Percentiles rank a stretch among this genome's conserved stretches.
Evolutionary conservation across 2,329 filamentous ascomycete genomes (phyloP).

Genomic region (Exserohilum rostratum): DNA sequence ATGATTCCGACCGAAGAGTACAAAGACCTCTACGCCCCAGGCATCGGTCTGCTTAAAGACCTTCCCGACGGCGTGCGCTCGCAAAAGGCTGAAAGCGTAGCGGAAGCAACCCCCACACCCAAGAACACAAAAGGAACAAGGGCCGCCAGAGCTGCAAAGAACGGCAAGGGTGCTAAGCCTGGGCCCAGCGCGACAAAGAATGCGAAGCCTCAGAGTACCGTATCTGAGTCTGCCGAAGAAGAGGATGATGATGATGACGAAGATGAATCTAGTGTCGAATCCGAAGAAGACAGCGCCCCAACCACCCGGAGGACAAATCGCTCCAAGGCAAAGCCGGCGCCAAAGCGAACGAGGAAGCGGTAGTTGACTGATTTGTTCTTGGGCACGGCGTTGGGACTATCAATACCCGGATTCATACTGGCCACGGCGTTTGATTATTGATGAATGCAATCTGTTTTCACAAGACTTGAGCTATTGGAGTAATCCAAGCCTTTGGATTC

Average conservation of each 20-base stretch:
- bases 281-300: slow-evolving; percentile 41
- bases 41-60: slow-evolving; percentile 43
- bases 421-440: not conserved
- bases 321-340: slow-evolving; percentile 30
- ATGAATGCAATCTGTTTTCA: not conserved
- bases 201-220: slow-evolving; percentile 39
- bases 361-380: not conserved
- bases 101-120: slow-evolving; percentile 38
- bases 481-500: not conserved
- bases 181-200: slow-evolving; percentile 32
- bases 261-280: slow-evolving; percentile 39
- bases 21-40: slow-evolving; percentile 40
- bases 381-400: slow-evolving; percentile 1
- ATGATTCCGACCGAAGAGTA: slow-evolving; percentile 40
- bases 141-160: slow-evolving; percentile 32
- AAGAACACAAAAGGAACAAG: slow-evolving; percentile 39
- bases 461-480: not conserved
- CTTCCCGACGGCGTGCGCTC: slow-evolving; percentile 34
- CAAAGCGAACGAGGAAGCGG: slow-evolving; percentile 41
- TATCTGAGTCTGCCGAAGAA: slow-evolving; percentile 49
- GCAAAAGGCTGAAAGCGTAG: slow-evolving; percentile 36
- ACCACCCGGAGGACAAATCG: slow-evolving; percentile 42
- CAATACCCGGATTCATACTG: slow-evolving; percentile 3
- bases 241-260: slow-evolving; percentile 45
- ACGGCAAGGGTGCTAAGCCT: slow-evolving; percentile 31